Conservation (phyloP, 2,329 filamentous ascomycete species). For the Aspergillus ruber region DNA sequence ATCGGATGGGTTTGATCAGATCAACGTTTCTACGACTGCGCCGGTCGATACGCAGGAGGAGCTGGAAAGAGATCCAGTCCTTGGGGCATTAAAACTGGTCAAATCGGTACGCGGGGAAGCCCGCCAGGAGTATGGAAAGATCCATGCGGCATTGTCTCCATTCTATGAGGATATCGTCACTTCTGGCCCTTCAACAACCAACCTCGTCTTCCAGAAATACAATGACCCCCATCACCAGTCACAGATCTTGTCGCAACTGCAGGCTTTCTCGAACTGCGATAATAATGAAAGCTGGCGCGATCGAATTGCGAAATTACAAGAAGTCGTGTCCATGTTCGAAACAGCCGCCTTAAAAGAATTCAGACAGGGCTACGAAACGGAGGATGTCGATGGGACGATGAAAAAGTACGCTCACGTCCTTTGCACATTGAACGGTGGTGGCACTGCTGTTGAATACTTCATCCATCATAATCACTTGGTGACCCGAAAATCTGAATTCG, state of each 20-base stretch:
- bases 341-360: slow-evolving; percentile 87
- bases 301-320: slow-evolving; percentile 64
- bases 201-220: slow-evolving; percentile 78
- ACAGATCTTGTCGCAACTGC: slow-evolving; percentile 75
- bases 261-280: slow-evolving; percentile 73
- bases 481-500: slow-evolving; percentile 62
- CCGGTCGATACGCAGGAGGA: slow-evolving; percentile 20
- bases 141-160: slow-evolving; percentile 81
- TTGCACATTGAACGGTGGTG: slow-evolving; percentile 71
- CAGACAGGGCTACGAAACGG: slow-evolving; percentile 80
- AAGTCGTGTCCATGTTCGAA: slow-evolving; percentile 78
- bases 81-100: slow-evolving; percentile 63
- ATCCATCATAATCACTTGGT: slow-evolving; percentile 84
- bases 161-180: slow-evolving; percentile 78
- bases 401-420: slow-evolving; percentile 81
- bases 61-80: slow-evolving; percentile 57
- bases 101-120: slow-evolving; percentile 78
- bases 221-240: slow-evolving; percentile 85
- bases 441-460: slow-evolving; percentile 73
- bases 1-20: slow-evolving; percentile 73
- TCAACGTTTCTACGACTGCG: slow-evolving; percentile 49
- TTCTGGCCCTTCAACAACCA: slow-evolving; percentile 66
- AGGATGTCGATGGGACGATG: slow-evolving; percentile 86
- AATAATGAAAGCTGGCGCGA: slow-evolving; percentile 66
- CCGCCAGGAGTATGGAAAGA: slow-evolving; percentile 80